phyloP scores from a whole-genome alignment of 192 early-diverging fungal species.

The Podochytrium sp. region DNA sequence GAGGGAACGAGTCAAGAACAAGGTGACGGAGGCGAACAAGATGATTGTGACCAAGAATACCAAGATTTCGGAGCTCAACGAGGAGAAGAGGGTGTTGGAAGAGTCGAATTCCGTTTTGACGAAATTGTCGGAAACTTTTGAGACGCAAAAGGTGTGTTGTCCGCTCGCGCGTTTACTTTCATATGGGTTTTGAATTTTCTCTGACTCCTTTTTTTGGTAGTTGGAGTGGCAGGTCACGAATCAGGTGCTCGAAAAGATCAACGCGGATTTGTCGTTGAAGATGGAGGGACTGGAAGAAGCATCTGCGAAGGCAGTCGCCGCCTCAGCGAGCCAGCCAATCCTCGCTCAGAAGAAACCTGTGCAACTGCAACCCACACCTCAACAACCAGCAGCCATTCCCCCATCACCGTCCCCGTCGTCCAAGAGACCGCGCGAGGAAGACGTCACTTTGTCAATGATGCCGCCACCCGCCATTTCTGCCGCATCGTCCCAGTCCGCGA shows the following conservation, averaged over 20 bases:
- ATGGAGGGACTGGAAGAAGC: neutral
- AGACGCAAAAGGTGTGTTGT: slow-evolving; percentile 25
- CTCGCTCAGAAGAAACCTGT: neutral
- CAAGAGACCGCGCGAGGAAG: slow-evolving; percentile 25
- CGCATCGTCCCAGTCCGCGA: neutral
- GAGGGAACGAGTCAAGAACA: neutral
- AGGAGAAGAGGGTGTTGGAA: neutral
- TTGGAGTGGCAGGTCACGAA: slow-evolving; percentile 3
- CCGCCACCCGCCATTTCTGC: neutral
- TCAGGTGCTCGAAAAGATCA: neutral
- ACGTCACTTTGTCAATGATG: neutral
- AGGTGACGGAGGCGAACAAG: slow-evolving; percentile 6
- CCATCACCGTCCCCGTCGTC: slow-evolving; percentile 25
- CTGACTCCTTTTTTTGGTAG: neutral
- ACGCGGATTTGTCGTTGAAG: neutral
- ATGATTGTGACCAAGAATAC: neutral
- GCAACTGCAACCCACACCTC: slow-evolving; percentile 1
- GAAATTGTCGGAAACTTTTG: slow-evolving; percentile 3
- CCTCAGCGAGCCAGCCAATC: neutral
- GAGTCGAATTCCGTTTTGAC: neutral
- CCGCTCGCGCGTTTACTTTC: neutral
- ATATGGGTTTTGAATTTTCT: neutral
- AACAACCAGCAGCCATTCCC: neutral
- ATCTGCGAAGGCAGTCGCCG: neutral
- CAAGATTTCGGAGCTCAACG: neutral